Percentiles rank a stretch among this genome's conserved stretches.
These are phyloP conservation scores for Euphorbia celastroides DNA, from an alignment of 441 rosid genomes.

Conservation along the genomic window DNA sequence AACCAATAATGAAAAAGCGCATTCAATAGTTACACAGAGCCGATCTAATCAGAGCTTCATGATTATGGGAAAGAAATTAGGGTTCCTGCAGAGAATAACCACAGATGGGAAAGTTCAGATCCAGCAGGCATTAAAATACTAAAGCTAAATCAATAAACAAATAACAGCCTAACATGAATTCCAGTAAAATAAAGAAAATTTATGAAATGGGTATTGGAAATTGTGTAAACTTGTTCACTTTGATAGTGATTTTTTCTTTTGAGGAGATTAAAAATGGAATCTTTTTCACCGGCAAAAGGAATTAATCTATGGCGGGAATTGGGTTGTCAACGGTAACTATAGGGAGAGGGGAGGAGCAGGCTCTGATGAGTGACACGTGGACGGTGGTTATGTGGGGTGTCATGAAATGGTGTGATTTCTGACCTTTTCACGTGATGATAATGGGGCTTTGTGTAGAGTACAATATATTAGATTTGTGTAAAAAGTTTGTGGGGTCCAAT, in stretches of 20 bases:
- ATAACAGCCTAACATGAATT: constrained; percentile 8
- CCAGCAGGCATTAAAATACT: constrained; percentile 32
- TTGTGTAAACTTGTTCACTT: constrained; percentile 10
- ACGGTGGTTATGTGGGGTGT: constrained; percentile 15
- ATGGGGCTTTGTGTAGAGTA: constrained; percentile 20
- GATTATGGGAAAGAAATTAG: constrained; percentile 1
- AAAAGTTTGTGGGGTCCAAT: not conserved
- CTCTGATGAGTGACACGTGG: constrained; percentile 18
- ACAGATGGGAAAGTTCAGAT: constrained; percentile 30
- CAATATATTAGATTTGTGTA: not conserved
- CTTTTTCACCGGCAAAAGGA: not conserved
- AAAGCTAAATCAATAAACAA: constrained; percentile 5
- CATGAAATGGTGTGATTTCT: constrained; percentile 18
- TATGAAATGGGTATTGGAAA: constrained; percentile 11
- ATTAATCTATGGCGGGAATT: not conserved
- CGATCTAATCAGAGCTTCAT: constrained; percentile 21
- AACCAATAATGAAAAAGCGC: constrained; percentile 9
- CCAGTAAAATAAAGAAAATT: not conserved
- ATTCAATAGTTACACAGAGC: constrained; percentile 9
- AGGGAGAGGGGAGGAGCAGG: not conserved
- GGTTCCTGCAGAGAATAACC: constrained; percentile 31
- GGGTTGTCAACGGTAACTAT: constrained; percentile 21
- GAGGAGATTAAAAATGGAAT: not conserved
- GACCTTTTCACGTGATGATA: constrained; percentile 36
- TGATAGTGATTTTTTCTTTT: not conserved